Evolutionary conservation across 495 filamentous ascomycete species (phyloP), one percentile per base, ranked within the genome.

Genomic region (Lophiostoma macrostomum): DNA sequence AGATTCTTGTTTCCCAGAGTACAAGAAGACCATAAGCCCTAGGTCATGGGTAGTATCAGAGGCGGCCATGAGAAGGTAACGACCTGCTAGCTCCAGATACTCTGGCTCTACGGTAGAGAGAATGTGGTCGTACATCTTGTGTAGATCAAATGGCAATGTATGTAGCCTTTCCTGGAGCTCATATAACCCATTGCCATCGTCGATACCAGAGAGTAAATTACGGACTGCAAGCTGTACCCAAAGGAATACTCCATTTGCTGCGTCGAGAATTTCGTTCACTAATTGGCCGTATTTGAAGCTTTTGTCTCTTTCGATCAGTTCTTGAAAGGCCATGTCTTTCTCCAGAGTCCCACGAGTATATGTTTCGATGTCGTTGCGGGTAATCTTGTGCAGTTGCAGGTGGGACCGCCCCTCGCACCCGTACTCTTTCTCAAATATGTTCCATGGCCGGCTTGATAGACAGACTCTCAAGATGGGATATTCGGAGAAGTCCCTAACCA

Each of bases 381-480:
- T 50, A 4, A 50, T 13, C n/a, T 37, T 22, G 11, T 50, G 31
- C 2, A 50, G 19, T 6, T 37, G 38, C 3, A 50, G 34, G 7
- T 38, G 23, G 2, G 1, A 34, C 6, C 3, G 6, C 3, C 5
- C 4, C 16, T 11, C 4, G 4, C 8, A 12, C 18, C 46, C 46
- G 20, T 66, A 69, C 0, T 25, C 55, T 10, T 53, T 14, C 49
- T 67, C 54, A 38, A 70, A 68, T 1, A 51, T 52, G 13, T 34
- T 51, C 66, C 64, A 68, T 1, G 68, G 67, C 20, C 69, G 48
- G 27, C 71, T 74, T 1, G 72, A 66, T 7, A 73, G 41, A 46
- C 70, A 73, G 0, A 70, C 5, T 40, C 73, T 74, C 19, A 73
- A 38, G 13, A 56, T 34, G 4, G 32, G 16, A 16, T 22, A 7